Percentiles rank a stretch among this genome's conserved stretches.
Conservation (phyloP, 139 green algal genomes). For the Coelastrella sp. region DNA sequence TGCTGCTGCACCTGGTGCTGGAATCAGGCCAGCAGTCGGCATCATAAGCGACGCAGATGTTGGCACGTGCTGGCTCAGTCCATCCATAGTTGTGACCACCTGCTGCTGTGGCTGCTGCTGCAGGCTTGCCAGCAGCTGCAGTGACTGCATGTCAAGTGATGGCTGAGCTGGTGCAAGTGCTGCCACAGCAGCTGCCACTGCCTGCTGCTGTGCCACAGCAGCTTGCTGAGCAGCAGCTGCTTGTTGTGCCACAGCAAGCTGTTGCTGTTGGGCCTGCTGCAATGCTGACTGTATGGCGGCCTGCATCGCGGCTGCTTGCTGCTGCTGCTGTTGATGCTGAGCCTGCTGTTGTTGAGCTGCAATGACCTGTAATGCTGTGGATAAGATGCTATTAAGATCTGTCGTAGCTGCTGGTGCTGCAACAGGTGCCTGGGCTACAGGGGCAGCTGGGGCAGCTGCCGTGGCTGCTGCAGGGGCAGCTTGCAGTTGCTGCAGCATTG, state of each 20-base stretch:
- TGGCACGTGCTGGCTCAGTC: neutral
- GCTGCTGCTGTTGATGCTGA: constrained; percentile 28
- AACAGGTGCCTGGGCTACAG: neutral
- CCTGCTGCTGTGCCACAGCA: neutral
- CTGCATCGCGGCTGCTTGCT: constrained; percentile 2
- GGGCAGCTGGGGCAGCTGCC: neutral
- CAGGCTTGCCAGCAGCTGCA: constrained; percentile 36
- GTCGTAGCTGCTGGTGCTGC: neutral
- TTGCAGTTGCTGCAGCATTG: constrained; percentile 2
- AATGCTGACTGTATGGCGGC: neutral
- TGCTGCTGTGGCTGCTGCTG: constrained; percentile 40
- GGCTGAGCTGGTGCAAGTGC: neutral
- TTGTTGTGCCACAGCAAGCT: neutral
- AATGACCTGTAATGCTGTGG: constrained; percentile 25
- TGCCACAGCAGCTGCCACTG: constrained; percentile 25
- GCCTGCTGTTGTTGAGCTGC: constrained; percentile 36
- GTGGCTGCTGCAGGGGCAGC: neutral
- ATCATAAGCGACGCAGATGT: constrained; percentile 9
- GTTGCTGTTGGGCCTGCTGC: constrained; percentile 1
- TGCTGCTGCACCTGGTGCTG: neutral
- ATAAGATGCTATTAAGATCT: neutral
- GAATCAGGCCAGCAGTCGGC: neutral
- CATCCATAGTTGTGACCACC: constrained; percentile 2
- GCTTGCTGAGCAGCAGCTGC: neutral
- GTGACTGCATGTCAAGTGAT: constrained; percentile 19